Conservation (phyloP, 1,139 yeast genomes). For the Saccharomycopsis hybrid region DNA sequence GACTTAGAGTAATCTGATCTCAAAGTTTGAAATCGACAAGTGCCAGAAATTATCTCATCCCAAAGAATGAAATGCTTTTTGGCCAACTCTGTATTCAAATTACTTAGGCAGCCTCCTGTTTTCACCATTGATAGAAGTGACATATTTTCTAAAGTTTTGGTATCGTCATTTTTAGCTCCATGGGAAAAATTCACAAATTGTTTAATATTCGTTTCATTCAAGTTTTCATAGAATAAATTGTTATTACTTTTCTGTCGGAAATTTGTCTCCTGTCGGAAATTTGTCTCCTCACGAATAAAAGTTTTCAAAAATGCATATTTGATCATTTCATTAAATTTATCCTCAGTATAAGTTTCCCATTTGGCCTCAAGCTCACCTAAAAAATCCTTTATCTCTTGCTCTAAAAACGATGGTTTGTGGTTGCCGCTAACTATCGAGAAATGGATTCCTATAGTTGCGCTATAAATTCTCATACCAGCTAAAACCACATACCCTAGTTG, state of each 20-base stretch:
- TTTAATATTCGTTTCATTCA: background rate
- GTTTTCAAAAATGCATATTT: conserved; percentile 34
- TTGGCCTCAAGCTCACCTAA: conserved; percentile 34
- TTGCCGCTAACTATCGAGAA: conserved; percentile 46
- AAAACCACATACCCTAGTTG: conserved; percentile 55
- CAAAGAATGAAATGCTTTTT: conserved; percentile 10
- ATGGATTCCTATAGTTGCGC: conserved; percentile 50
- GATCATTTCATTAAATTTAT: conserved; percentile 31
- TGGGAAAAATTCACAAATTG: background rate
- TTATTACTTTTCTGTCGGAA: background rate
- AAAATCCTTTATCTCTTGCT: conserved; percentile 41
- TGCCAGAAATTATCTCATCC: conserved; percentile 12
- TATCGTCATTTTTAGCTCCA: too few relatives aligned
- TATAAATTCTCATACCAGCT: conserved; percentile 46
- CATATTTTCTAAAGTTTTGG: conserved; percentile 3
- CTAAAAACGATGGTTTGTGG: conserved; percentile 33
- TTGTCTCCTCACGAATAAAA: conserved; percentile 8
- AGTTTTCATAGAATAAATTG: background rate
- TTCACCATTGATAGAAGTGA: conserved; percentile 5
- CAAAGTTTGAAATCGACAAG: conserved; percentile 9
- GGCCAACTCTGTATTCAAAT: conserved; percentile 7
- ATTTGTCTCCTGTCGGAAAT: background rate
- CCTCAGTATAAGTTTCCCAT: conserved; percentile 27
- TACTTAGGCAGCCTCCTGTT: conserved; percentile 9
- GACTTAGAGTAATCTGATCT: conserved; percentile 1